A percentile compares a stretch with the other conserved stretches of the same genome.
Conservation (phyloP, 371 early-diverging fungal genomes). For the Parasitella parasitica region DNA sequence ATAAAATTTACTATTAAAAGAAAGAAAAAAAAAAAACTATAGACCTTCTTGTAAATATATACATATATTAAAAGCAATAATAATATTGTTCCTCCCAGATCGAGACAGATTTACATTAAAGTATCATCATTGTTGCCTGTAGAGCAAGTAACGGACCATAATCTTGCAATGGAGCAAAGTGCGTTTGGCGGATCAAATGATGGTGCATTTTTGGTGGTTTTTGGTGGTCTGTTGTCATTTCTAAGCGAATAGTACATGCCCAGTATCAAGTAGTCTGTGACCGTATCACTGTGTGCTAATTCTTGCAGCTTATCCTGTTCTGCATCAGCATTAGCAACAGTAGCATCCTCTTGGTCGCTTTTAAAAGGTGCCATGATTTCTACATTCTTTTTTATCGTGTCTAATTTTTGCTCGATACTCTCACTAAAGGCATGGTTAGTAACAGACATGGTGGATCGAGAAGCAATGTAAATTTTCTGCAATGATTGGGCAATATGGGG, state of each 20-base stretch:
- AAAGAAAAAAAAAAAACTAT: not conserved
- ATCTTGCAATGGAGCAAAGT: slow-evolving; percentile 1
- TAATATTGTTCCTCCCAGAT: not conserved
- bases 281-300: not conserved
- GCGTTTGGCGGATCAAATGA: slow-evolving; percentile 11
- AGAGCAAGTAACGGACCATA: slow-evolving; percentile 20
- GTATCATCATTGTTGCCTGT: not conserved
- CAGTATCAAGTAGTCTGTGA: not conserved
- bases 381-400: slow-evolving; percentile 6
- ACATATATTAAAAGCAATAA: not conserved
- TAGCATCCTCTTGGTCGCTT: not conserved
- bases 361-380: not conserved
- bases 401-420: not conserved
- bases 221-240: not conserved
- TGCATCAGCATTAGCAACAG: not conserved
- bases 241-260: slow-evolving; percentile 11
- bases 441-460: slow-evolving; percentile 12
- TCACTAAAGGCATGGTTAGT: slow-evolving; percentile 6
- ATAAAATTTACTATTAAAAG: slow-evolving; percentile 2
- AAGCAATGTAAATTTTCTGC: slow-evolving; percentile 1
- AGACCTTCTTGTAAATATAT: slow-evolving; percentile 6
- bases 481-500: slow-evolving; percentile 14
- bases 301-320: not conserved
- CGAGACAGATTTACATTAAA: not conserved
- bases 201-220: not conserved